Percentiles rank a stretch among this genome's conserved stretches.
Evolutionary conservation across 78 protist genomes (phyloP).

Genomic region (Guillardia theta): DNA sequence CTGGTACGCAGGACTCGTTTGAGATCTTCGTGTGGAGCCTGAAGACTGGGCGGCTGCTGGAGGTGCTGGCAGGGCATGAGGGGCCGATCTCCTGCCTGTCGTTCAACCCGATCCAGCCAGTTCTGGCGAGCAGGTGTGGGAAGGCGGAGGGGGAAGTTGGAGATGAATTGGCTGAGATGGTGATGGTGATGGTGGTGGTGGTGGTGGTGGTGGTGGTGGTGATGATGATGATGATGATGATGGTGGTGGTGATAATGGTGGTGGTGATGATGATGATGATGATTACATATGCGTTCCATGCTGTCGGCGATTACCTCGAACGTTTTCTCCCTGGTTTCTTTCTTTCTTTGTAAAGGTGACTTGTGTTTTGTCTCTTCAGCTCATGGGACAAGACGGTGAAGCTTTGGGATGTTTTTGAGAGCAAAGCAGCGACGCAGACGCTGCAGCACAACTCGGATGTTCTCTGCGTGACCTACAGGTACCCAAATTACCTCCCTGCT

Average conservation of each 20-base stretch:
- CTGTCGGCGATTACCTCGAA: too few relatives aligned
- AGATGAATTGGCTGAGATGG: too few relatives aligned
- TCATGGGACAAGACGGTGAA: slow-evolving; percentile 39
- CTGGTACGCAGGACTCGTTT: slow-evolving; percentile 75
- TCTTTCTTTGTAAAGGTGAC: neutral
- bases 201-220: too few relatives aligned
- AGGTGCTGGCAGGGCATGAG: slow-evolving; percentile 82
- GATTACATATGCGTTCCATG: too few relatives aligned
- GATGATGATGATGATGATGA: too few relatives aligned
- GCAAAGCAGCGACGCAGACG: neutral
- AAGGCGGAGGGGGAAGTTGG: too few relatives aligned
- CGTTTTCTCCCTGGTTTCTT: neutral
- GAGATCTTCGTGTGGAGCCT: slow-evolving; percentile 83
- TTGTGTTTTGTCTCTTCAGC: neutral
- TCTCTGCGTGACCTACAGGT: slow-evolving; percentile 51
- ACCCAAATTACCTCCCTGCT: too few relatives aligned
- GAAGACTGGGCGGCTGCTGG: slow-evolving; percentile 87
- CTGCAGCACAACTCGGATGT: slow-evolving; percentile 38
- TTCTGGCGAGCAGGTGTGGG: slow-evolving; percentile 31
- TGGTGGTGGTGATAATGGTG: too few relatives aligned
- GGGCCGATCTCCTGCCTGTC: slow-evolving; percentile 54
- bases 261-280: too few relatives aligned
- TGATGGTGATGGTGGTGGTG: too few relatives aligned
- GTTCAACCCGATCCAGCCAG: slow-evolving; percentile 19
- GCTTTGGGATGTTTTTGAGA: slow-evolving; percentile 36